Conservation (phyloP, 306 rosid genomes). For the Cucurbita moschata region DNA sequence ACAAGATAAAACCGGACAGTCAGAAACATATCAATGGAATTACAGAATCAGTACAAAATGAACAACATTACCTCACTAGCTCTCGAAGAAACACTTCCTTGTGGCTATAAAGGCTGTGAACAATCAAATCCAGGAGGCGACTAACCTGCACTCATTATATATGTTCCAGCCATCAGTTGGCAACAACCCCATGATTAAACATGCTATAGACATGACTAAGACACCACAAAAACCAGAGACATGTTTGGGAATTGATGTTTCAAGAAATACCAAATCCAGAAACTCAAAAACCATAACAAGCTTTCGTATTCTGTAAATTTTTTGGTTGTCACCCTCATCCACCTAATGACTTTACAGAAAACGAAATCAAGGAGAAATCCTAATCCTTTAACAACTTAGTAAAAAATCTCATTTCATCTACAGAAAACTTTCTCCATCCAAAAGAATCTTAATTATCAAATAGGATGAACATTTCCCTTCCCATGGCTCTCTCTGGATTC, state of each 20-base stretch:
- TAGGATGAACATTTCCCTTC: background rate
- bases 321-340: background rate
- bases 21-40: background rate
- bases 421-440: background rate
- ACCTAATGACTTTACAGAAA: background rate
- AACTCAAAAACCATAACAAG: background rate
- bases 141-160: constrained; percentile 46
- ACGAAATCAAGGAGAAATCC: background rate
- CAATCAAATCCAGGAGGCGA: constrained; percentile 78
- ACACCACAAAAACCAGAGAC: background rate
- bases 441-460: background rate
- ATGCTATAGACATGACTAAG: background rate
- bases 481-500: background rate
- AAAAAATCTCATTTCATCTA: background rate
- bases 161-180: background rate
- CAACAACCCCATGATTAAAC: background rate
- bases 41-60: background rate
- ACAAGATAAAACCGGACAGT: background rate
- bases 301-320: background rate
- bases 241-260: background rate
- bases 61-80: constrained; percentile 60
- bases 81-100: constrained; percentile 85
- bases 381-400: background rate
- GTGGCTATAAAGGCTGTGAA: constrained; percentile 89
- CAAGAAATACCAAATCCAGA: background rate